Evolutionary conservation across 345 rosid species (phyloP), one percentile per base, ranked within the genome.

Genomic region (Gossypium thurberi): DNA sequence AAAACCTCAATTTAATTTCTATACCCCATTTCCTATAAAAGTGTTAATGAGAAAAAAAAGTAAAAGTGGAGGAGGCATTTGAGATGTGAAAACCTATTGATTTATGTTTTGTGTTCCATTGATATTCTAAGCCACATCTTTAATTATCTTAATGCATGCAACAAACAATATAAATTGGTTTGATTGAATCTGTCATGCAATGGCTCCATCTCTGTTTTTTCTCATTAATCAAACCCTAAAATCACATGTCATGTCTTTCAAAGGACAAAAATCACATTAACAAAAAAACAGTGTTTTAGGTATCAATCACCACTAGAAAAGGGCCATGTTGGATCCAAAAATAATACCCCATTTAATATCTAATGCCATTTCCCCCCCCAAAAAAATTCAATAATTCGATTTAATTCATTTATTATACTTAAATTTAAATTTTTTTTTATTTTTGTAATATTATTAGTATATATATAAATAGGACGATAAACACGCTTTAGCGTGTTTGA

Each of bases 211-310:
- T 43, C n/a, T 7, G 52, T 50, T 25, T 23, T 23, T 23, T 10
- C 11, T 2, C n/a, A 3, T 23, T 17, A 17, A 26, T 68, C 58
- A 17, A 50, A 68, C 23, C 26, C 58, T 25, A 48, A 25, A 50
- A 69, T 1, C 40, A 69, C 71, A 51, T 69, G 71, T 17, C 25
- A 50, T 50, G 71, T 28, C 71, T 3, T 51, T 12, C 71, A 8
- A 68, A 50, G 59, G 71, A 50, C 46, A 68, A 50, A 33, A 48
- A 9, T 50, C 71, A 50, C 25, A 48, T 47, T 67, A 8, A 33
- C 40, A 33, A 33, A 11, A 66, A 23, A 46, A 66, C 12, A 15
- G 57, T 50, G 2, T 15, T 48, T 14, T 15, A 67, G 58, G 59
- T 47, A 14, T 66, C 70, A 47, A 66, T 47, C 21, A 23, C 40